These are phyloP conservation scores for Begonia peltatifolia DNA, from an alignment of 306 rosid species.

Conservation along the genomic window DNA sequence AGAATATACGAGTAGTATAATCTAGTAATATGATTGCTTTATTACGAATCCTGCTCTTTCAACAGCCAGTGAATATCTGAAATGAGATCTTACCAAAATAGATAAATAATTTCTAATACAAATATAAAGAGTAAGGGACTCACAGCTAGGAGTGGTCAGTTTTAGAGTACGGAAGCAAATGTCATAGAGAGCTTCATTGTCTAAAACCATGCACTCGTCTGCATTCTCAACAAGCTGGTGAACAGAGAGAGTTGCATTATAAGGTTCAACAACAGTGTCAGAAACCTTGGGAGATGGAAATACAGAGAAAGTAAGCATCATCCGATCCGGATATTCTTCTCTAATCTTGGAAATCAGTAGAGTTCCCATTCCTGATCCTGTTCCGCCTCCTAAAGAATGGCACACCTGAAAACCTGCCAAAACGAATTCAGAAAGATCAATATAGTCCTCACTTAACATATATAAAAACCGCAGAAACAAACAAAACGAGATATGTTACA, in stretches of 20 bases:
- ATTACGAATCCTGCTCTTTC: too few relatives aligned
- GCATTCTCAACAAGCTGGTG: conserved; percentile 57
- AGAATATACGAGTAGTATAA: background rate
- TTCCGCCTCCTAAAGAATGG: conserved; percentile 48
- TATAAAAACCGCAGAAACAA: too few relatives aligned
- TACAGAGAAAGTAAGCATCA: conserved; percentile 54
- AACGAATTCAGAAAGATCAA: background rate
- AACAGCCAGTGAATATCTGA: background rate
- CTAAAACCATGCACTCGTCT: conserved; percentile 55
- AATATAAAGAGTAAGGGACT: conserved; percentile 5
- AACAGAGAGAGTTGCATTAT: conserved; percentile 51
- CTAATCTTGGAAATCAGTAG: conserved; percentile 46
- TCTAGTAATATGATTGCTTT: too few relatives aligned
- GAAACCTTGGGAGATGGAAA: conserved; percentile 53
- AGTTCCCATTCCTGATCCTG: conserved; percentile 59
- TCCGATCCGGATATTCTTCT: conserved; percentile 44
- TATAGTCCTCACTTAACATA: too few relatives aligned
- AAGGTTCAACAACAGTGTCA: conserved; percentile 51
- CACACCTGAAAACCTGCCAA: conserved; percentile 46
- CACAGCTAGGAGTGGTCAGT: conserved; percentile 57
- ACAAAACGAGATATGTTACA: too few relatives aligned
- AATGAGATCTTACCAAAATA: background rate
- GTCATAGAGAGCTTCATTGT: conserved; percentile 48
- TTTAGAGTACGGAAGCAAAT: conserved; percentile 46
- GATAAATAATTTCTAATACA: background rate